Percentiles rank a stretch among this genome's conserved stretches.
phyloP scores from a whole-genome alignment of 1,284 basidiomycete genomes.

The Ustilago tritici region DNA sequence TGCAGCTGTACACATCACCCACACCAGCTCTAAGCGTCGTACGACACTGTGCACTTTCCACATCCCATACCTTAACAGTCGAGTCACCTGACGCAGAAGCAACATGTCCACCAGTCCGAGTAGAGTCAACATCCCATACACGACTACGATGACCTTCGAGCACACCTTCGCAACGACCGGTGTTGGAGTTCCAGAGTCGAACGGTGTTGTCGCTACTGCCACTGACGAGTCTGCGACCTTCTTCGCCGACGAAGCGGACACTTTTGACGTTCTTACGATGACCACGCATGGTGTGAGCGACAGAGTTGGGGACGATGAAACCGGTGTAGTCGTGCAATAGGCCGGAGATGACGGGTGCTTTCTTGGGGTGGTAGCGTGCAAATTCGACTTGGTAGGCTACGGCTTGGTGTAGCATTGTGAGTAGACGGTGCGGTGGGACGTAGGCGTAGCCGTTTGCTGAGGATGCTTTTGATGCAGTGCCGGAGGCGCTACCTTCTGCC shows the following conservation, averaged over 20 bases:
- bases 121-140: constrained; percentile 71
- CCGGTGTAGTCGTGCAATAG: constrained; percentile 63
- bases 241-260: constrained; percentile 71
- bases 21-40: constrained; percentile 51
- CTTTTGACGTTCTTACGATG: constrained; percentile 72
- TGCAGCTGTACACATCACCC: constrained; percentile 72
- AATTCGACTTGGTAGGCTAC: constrained; percentile 72
- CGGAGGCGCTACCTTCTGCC: constrained; percentile 15
- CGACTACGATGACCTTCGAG: constrained; percentile 71
- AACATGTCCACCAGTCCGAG: constrained; percentile 61
- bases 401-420: constrained; percentile 71
- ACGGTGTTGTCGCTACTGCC: constrained; percentile 70
- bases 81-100: constrained; percentile 71
- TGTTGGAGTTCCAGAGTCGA: constrained; percentile 64
- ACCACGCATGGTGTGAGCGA: constrained; percentile 64
- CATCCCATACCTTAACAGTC: constrained; percentile 71
- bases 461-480: constrained; percentile 13
- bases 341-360: constrained; percentile 65
- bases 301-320: constrained; percentile 60
- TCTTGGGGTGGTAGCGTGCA: constrained; percentile 67
- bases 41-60: constrained; percentile 41
- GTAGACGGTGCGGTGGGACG: constrained; percentile 71
- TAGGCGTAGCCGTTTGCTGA: constrained; percentile 47
- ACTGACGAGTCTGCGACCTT: constrained; percentile 69
- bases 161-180: constrained; percentile 57